Conservation (phyloP, 768 basidiomycete genomes). For the Podaxis pistillaris region DNA sequence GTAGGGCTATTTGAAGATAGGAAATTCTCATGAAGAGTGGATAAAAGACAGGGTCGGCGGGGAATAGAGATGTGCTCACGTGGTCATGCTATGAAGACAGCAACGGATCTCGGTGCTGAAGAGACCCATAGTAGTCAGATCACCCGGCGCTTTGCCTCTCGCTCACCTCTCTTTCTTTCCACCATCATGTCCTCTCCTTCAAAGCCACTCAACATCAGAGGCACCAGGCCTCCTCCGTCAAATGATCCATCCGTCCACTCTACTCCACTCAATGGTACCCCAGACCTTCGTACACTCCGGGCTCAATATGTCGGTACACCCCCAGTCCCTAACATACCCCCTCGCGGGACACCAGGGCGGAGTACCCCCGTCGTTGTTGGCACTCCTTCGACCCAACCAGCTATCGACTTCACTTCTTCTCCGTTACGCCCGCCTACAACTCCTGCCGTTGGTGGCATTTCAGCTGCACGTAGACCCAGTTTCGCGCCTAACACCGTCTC, state of each 20-base stretch:
- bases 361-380: constrained; percentile 16
- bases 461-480: constrained; percentile 26
- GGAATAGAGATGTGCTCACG: neutral
- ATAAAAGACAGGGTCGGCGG: neutral
- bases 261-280: constrained; percentile 49
- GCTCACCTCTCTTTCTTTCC: constrained; percentile 3
- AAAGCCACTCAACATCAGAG: constrained; percentile 50
- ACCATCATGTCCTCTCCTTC: constrained; percentile 54
- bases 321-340: constrained; percentile 59
- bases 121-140: neutral
- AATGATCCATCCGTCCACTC: constrained; percentile 21
- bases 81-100: neutral
- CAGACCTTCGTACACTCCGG: constrained; percentile 62
- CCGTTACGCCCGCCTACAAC: neutral
- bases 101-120: neutral
- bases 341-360: constrained; percentile 27
- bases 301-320: constrained; percentile 60
- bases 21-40: neutral
- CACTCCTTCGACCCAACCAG: constrained; percentile 13
- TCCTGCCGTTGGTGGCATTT: constrained; percentile 28
- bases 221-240: constrained; percentile 23
- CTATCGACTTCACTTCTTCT: constrained; percentile 9
- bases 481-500: constrained; percentile 20
- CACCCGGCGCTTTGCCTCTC: neutral
- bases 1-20: neutral